A percentile compares a stretch with the other conserved stretches of the same genome.
These are phyloP conservation scores for Leucosporidium creatinivorum DNA, from an alignment of 768 basidiomycete genomes.

Conservation along the genomic window DNA sequence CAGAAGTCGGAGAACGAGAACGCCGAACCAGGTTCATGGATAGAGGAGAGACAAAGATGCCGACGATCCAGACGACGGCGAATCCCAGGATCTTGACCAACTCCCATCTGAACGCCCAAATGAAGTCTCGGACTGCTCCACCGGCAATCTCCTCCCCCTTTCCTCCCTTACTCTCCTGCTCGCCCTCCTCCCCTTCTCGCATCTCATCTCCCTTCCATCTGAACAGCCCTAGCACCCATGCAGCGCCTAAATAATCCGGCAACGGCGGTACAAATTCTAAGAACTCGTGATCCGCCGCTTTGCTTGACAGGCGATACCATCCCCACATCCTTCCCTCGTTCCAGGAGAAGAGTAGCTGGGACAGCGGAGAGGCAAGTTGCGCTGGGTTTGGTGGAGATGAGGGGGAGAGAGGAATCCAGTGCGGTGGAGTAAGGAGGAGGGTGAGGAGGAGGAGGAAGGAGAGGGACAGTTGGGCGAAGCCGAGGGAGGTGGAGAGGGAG, in stretches of 20 bases:
- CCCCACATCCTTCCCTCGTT: constrained; percentile 20
- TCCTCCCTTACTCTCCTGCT: not conserved
- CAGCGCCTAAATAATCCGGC: not conserved
- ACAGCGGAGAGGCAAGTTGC: constrained; percentile 25
- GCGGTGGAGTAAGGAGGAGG: too few species aligned
- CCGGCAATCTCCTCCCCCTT: too few species aligned
- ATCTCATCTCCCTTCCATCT: not conserved
- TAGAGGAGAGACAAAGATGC: constrained; percentile 21
- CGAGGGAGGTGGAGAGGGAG: too few species aligned
- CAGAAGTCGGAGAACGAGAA: not conserved
- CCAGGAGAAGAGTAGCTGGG: constrained; percentile 21
- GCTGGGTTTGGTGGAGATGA: constrained; percentile 16
- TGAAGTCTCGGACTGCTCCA: not conserved
- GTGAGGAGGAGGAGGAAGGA: too few species aligned
- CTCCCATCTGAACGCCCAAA: constrained; percentile 5
- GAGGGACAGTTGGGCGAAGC: too few species aligned
- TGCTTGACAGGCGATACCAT: not conserved
- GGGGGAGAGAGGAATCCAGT: too few species aligned
- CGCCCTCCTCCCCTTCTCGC: not conserved
- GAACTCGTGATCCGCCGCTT: not conserved
- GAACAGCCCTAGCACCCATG: not conserved
- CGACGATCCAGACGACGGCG: constrained; percentile 22
- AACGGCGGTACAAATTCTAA: not conserved
- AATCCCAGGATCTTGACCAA: constrained; percentile 9
- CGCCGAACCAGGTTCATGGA: constrained; percentile 27